Evolutionary conservation across 331 rosid genomes (phyloP).

Genomic region (Ulmus americana): DNA sequence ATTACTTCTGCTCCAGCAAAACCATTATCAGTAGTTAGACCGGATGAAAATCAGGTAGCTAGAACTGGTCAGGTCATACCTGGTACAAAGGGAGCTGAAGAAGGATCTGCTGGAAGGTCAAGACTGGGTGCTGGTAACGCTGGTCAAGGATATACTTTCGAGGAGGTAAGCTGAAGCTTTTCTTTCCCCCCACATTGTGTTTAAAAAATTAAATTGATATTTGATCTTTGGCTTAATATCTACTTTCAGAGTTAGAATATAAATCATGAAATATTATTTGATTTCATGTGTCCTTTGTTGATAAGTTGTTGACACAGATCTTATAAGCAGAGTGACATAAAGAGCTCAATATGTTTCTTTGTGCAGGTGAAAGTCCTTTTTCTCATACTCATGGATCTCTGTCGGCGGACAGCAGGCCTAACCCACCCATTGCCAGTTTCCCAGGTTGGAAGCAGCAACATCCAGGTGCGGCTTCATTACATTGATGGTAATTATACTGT

Average conservation of each 20-base stretch:
- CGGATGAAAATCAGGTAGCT: constrained; percentile 62
- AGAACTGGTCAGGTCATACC: constrained; percentile 56
- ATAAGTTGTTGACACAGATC: not conserved
- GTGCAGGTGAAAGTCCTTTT: constrained; percentile 83
- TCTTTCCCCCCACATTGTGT: not conserved
- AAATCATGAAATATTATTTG: not conserved
- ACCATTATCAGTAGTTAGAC: constrained; percentile 47
- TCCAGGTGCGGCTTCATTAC: constrained; percentile 89
- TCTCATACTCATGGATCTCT: constrained; percentile 82
- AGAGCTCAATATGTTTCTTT: constrained; percentile 19
- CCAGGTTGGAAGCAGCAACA: constrained; percentile 79
- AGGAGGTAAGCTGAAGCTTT: constrained; percentile 53
- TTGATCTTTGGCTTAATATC: constrained; percentile 1
- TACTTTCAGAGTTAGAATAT: not conserved
- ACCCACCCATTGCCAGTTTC: constrained; percentile 85
- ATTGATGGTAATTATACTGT: constrained; percentile 92
- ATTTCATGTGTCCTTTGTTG: constrained; percentile 10
- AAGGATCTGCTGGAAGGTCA: constrained; percentile 55
- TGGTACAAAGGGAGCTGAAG: constrained; percentile 73
- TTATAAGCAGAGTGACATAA: constrained; percentile 16
- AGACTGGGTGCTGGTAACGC: constrained; percentile 89
- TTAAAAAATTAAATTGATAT: not conserved
- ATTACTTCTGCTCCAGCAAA: constrained; percentile 39
- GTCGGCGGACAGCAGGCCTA: constrained; percentile 67
- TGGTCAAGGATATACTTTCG: constrained; percentile 89